A percentile compares a stretch with the other conserved stretches of the same genome.
Conservation (phyloP, 2,329 filamentous ascomycete species). For the Leptographium wingfieldii region DNA sequence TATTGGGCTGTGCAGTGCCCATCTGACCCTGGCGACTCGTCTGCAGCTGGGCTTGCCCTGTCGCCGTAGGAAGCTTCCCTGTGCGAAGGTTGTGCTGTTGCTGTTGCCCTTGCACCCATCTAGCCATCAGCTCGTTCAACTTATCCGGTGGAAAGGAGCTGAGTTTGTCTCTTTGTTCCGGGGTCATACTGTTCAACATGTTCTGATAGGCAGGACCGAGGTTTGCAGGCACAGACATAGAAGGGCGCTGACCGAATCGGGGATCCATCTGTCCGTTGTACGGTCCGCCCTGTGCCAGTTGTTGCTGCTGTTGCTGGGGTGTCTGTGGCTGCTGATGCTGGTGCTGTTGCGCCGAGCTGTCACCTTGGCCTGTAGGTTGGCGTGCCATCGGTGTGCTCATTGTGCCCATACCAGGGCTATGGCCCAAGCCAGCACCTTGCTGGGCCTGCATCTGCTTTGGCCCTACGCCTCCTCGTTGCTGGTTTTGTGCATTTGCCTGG, state of each 20-base stretch:
- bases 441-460: slow-evolving; percentile 43
- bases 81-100: slow-evolving; percentile 15
- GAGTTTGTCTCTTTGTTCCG: slow-evolving; percentile 33
- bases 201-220: slow-evolving; percentile 19
- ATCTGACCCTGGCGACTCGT: slow-evolving; percentile 6
- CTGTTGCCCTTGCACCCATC: slow-evolving; percentile 26
- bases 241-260: slow-evolving; percentile 40
- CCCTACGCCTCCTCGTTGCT: slow-evolving; percentile 29
- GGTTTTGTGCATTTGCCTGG: slow-evolving; percentile 28
- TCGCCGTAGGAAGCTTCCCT: slow-evolving; percentile 12
- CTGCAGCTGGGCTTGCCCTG: slow-evolving; percentile 14
- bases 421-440: slow-evolving; percentile 36
- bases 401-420: slow-evolving; percentile 47
- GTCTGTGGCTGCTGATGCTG: slow-evolving; percentile 1
- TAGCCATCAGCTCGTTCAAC: slow-evolving; percentile 36
- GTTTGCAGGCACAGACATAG: slow-evolving; percentile 23
- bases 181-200: slow-evolving; percentile 26
- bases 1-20: slow-evolving; percentile 13
- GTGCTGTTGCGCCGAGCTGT: slow-evolving; percentile 18
- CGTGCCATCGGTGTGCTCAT: slow-evolving; percentile 41
- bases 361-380: slow-evolving; percentile 27
- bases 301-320: background rate
- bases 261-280: slow-evolving; percentile 40
- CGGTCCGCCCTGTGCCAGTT: slow-evolving; percentile 29
- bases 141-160: slow-evolving; percentile 33